Evolutionary conservation across 2,329 filamentous ascomycete species (phyloP), one percentile per base, ranked within the genome.

Genomic region (Arthroderma sp.): DNA sequence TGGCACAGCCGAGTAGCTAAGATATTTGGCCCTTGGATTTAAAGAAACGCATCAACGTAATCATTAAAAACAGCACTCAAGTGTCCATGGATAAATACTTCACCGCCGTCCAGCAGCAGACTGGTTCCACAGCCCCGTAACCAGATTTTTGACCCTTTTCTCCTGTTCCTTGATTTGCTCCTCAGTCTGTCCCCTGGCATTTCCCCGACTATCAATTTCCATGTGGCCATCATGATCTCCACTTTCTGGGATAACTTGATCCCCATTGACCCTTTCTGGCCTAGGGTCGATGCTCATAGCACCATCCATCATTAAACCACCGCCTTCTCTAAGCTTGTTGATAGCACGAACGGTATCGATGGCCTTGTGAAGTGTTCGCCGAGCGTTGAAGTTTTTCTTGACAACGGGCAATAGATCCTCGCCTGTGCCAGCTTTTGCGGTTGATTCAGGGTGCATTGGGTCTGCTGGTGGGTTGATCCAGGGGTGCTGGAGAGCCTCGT

Each of bases 381-480:
- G 72, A 1, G 82, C 82, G 61, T 85, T 85, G 75, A 85, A 85
- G 67, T 85, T 85, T 76, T 85, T 85, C 76, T 84, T 84, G 61
- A 85, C 80, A 0, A 78, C 82, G 1, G 82, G 82, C 52, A 85
- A 69, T 31, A 85, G 71, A 70, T 85, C 82, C 63, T 79, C 75
- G 23, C 71, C 72, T 4, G 71, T 68, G 47, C 71, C 69, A 31
- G 65, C 59, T 51, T 65, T 61, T 53, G 62, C 64, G 63, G 70
- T 61, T 67, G 65, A 54, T 21, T 56, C 61, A 1, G 65, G 67
- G 4, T 67, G 67, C 31, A 66, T 62, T n/a, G 73, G 73, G 60
- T 77, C 76, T 58, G 77, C 74, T 1, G 79, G 76, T 31, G 79
- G 78, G 56, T 79, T 81, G 64, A 85, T 81, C 81, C 82, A 85